Evolutionary conservation across 2,329 filamentous ascomycete genomes (phyloP).

Genomic region (Phoma herbarum): DNA sequence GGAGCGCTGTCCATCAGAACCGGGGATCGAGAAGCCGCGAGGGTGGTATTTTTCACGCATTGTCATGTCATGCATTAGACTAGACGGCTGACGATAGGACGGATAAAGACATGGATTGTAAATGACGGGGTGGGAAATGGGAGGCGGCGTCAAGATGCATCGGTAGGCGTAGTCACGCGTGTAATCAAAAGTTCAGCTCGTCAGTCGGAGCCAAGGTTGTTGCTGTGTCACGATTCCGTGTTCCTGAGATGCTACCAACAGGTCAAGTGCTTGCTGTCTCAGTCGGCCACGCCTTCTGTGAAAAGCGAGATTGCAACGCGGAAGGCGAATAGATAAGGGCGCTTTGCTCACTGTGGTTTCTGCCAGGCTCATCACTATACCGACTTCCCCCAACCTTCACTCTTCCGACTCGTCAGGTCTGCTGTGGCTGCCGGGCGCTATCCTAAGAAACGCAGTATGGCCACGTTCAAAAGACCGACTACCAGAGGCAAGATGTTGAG

Average conservation of each 20-base stretch:
- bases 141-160: conserved; percentile 5
- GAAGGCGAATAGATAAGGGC: not conserved
- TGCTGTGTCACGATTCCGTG: not conserved
- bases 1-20: not conserved
- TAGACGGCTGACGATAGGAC: conserved; percentile 14
- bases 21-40: not conserved
- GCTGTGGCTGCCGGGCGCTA: too few relatives aligned
- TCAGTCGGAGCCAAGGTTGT: not conserved
- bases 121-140: not conserved
- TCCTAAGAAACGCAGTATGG: too few relatives aligned
- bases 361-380: not conserved
- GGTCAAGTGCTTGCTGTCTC: not conserved
- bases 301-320: not conserved
- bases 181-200: conserved; percentile 14
- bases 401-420: not conserved
- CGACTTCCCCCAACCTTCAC: too few relatives aligned
- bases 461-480: too few relatives aligned
- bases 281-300: not conserved
- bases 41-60: conserved; percentile 1
- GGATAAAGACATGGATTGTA: conserved; percentile 5
- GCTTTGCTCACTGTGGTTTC: not conserved
- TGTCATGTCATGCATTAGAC: conserved; percentile 20
- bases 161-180: conserved; percentile 3
- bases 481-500: too few relatives aligned
- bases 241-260: not conserved